Evolutionary conservation across 2,329 filamentous ascomycete genomes (phyloP), one percentile per base, ranked within the genome.

Genomic region (Hypoxylon sp.): DNA sequence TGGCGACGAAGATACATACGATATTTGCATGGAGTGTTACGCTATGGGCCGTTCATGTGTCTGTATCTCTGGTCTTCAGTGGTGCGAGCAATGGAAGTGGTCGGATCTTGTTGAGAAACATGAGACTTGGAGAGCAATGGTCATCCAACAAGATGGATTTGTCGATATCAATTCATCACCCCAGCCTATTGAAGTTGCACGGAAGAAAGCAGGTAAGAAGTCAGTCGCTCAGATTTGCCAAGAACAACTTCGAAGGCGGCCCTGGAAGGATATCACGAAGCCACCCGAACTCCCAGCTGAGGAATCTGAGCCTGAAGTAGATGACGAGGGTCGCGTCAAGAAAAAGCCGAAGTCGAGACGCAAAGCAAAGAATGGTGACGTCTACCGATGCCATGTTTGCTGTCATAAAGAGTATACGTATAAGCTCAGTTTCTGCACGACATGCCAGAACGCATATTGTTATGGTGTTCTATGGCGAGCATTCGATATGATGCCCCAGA

Each of bases 1-100:
- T 66, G 92, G 90, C 33, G 88, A 86, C 14, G 91, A 94, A 61
- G 93, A 98, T 76, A 93, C 93, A 0, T 99, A 98, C 78, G 96
- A 99, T 78, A 87, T 99, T 22, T 99, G 96, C 77, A 94, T 99
- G 92, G 96, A 99, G 74, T 99, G 96, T 77, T 99, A 97, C 77
- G 92, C 90, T n/a, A 97, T 98, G 92, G 96, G 96, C 22, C 89
- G 96, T 57, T 97, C 94, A 50, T 99, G 96, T 78, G 89, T 88
- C 2, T 99, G 96, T 76, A 87, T 97, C 55, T 97, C 94, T 3
- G 90, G 90, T 10, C 86, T 97, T 10, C 89, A 88, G 67, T 99
- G 95, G 94, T 94, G 93, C 55, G 94, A 99, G 78, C 96, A 98
- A 78, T 98, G 94, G 86, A 84, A 88, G 11, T 98, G 94, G 94